Conservation (phyloP, 352 stramenopile species). For the Elongisporangium undulatum region DNA sequence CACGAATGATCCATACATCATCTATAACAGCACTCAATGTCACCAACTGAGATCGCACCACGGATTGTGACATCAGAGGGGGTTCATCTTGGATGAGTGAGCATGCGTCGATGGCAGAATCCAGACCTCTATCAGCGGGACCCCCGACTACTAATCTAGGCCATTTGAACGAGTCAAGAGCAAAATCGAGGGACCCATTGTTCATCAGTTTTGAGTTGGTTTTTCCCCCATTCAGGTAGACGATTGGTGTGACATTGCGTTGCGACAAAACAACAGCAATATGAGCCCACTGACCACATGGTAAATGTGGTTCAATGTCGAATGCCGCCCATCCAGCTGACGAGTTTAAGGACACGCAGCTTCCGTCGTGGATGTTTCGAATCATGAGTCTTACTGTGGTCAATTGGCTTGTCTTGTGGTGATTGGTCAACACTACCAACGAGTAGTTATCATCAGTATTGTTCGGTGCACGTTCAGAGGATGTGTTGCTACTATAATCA, state of each 20-base stretch:
- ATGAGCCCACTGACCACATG: neutral
- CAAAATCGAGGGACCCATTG: neutral
- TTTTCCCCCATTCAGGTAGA: neutral
- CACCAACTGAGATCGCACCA: neutral
- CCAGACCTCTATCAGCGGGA: too few species aligned
- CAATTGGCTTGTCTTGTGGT: neutral
- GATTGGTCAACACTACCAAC: neutral
- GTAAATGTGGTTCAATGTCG: neutral
- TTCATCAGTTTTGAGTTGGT: neutral
- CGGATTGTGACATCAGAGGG: neutral
- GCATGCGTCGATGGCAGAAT: neutral
- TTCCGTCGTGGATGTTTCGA: neutral
- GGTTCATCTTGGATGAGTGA: neutral
- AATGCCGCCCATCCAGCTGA: neutral
- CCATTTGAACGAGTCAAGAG: neutral
- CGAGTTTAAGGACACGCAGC: neutral
- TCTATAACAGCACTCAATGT: conserved; percentile 23
- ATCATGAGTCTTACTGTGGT: neutral
- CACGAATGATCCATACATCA: conserved; percentile 20
- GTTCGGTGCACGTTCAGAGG: neutral
- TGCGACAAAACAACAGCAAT: neutral
- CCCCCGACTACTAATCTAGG: neutral
- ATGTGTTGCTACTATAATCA: neutral
- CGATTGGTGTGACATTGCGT: neutral
- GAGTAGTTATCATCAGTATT: neutral